Evolutionary conservation across 2,329 filamentous ascomycete genomes (phyloP), one percentile per base, ranked within the genome.

Genomic region (Neofusicoccum sp.): DNA sequence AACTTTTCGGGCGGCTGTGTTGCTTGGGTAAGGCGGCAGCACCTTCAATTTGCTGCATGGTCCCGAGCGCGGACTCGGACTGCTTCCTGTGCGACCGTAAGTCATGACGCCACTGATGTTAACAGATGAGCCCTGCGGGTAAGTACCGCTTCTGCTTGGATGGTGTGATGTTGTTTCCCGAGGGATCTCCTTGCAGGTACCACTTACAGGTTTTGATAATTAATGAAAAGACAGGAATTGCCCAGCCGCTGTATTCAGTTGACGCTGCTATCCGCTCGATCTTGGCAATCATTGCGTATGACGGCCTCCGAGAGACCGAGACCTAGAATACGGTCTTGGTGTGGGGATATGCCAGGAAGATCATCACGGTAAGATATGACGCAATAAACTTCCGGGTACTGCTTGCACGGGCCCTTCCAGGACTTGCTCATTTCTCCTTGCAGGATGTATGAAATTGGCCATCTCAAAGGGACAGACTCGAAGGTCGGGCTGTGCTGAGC

Each of bases 11-110:
- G 38, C 14, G 24, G 49, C 8, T 14, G 11, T 6, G 28, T 11
- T 16, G 38, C 9, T 56, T 38, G 36, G 43, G n/a, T 38, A 44
- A 56, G 51, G 51, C 51, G 33, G 34, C 49, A 54, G 51, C 12
- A 41, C 49, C 49, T 30, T 12, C 43, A 31, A n/a, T 20, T 20
- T 20, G 28, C 14, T 20, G 6, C n/a, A 9, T 31, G 24, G 24
- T 8, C 4, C 24, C 41, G 14, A 36, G 30, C 5, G 34, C 3
- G 26, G 7, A 4, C 2, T 24, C 24, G 30, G 49, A n/a, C 31
- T 14, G 49, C 36, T 16, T 16, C 28, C 16, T 20, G 11, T 20
- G 36, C 14, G 14, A 6, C 16, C 38, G 38, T 6, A 3, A n/a
- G 14, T n/a, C 2, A 16, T 40, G n/a, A 40, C 14, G 11, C 14